A percentile compares a stretch with the other conserved stretches of the same genome.
phyloP scores from a whole-genome alignment of 2,329 filamentous ascomycete species.

The Huntiella bhutanensis region DNA sequence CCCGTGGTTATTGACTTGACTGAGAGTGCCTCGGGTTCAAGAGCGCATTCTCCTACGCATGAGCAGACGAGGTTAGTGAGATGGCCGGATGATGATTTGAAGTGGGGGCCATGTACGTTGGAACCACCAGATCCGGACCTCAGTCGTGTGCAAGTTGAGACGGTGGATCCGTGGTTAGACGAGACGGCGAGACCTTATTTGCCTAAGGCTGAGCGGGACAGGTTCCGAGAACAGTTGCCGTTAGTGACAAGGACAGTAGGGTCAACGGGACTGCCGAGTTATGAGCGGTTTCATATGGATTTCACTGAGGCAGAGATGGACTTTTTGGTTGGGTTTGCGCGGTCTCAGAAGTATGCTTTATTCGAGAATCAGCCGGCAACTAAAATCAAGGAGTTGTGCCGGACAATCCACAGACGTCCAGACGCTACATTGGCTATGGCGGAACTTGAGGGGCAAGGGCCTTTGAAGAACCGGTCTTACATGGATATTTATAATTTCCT shows the following conservation, averaged over 20 bases:
- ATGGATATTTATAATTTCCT: conserved; percentile 22
- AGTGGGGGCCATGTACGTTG: too few relatives aligned
- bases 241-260: neutral
- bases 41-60: too few relatives aligned
- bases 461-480: conserved; percentile 14
- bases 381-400: conserved; percentile 12
- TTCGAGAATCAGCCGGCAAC: conserved; percentile 6
- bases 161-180: neutral
- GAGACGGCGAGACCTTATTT: conserved; percentile 3
- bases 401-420: conserved; percentile 11
- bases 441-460: conserved; percentile 11
- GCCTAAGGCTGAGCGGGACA: neutral
- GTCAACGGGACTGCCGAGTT: neutral
- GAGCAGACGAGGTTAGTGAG: too few relatives aligned
- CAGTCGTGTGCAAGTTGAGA: neutral
- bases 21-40: too few relatives aligned
- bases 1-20: too few relatives aligned
- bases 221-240: neutral
- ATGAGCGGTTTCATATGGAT: conserved; percentile 23
- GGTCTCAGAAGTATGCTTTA: neutral
- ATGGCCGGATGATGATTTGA: too few relatives aligned
- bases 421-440: conserved; percentile 9
- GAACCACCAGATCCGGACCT: too few relatives aligned
- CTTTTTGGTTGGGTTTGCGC: conserved; percentile 11
- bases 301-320: conserved; percentile 23